Conservation (phyloP, 805 yeast species). For the Candida mattraensis region DNA sequence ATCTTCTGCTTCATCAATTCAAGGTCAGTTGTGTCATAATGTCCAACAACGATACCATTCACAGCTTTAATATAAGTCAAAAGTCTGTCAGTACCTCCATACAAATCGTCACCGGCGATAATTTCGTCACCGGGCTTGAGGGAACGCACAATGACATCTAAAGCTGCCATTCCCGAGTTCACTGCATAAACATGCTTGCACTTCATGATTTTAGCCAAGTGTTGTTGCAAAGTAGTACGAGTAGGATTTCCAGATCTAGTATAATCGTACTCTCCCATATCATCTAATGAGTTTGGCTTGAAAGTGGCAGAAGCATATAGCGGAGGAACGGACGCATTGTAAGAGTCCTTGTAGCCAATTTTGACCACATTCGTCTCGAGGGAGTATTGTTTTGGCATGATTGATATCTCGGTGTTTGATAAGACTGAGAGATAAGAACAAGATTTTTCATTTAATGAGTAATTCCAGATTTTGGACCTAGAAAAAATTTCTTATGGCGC, state of each 20-base stretch:
- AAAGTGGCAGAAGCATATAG: conserved; percentile 94
- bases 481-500: background rate
- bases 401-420: no score
- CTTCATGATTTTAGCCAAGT: conserved; percentile 73
- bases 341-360: conserved; percentile 61
- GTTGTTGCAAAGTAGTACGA: conserved; percentile 74
- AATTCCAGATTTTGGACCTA: no score
- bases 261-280: conserved; percentile 81
- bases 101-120: conserved; percentile 90
- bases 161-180: conserved; percentile 89
- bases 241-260: conserved; percentile 96
- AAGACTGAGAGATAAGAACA: no score
- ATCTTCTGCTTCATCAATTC: conserved; percentile 59
- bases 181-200: conserved; percentile 81
- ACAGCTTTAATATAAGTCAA: conserved; percentile 67
- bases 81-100: conserved; percentile 91
- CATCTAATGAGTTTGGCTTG: conserved; percentile 69
- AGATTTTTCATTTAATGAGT: no score
- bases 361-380: conserved; percentile 72
- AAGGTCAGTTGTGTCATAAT: conserved; percentile 78
- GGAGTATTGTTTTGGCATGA: conserved; percentile 38
- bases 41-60: conserved; percentile 65
- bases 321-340: conserved; percentile 82
- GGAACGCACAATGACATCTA: conserved; percentile 78
- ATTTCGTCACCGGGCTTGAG: conserved; percentile 85